Conservation (phyloP, 139 green algal species). For the Tetraselmis striata region DNA sequence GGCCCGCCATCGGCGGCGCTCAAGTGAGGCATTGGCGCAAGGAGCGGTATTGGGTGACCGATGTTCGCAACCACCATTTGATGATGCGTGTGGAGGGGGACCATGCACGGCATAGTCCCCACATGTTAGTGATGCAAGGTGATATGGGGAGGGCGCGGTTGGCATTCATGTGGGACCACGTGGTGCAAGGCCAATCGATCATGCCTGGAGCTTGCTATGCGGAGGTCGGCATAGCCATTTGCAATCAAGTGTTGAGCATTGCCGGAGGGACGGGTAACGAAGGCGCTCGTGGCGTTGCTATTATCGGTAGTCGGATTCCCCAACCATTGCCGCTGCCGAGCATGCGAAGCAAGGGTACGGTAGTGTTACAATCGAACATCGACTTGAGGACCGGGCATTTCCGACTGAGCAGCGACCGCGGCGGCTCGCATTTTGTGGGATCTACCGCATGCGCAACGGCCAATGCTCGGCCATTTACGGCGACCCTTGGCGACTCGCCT, state of each 20-base stretch:
- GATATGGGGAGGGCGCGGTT: neutral
- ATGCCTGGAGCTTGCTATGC: conserved; percentile 13
- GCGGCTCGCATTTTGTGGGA: neutral
- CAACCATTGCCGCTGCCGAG: too few relatives aligned
- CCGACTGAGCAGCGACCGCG: neutral
- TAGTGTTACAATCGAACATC: too few relatives aligned
- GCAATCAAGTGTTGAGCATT: too few relatives aligned
- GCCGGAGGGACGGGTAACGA: too few relatives aligned
- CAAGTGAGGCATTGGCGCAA: neutral
- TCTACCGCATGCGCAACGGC: neutral
- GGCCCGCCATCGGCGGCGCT: neutral
- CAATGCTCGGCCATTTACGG: too few relatives aligned
- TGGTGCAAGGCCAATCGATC: conserved; percentile 6
- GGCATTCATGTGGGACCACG: conserved; percentile 64
- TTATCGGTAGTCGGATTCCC: too few relatives aligned
- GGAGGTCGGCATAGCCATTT: neutral
- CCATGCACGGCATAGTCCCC: too few relatives aligned
- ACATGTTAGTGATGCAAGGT: neutral
- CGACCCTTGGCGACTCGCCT: too few relatives aligned
- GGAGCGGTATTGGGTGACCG: neutral
- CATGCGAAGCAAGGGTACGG: too few relatives aligned
- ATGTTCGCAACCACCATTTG: neutral
- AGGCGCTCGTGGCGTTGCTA: too few relatives aligned
- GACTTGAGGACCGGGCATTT: neutral
- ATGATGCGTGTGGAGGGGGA: too few relatives aligned